These are phyloP conservation scores for Ceratocystis cacaofunesta DNA, from an alignment of 2,329 filamentous ascomycete genomes.

Conservation along the genomic window DNA sequence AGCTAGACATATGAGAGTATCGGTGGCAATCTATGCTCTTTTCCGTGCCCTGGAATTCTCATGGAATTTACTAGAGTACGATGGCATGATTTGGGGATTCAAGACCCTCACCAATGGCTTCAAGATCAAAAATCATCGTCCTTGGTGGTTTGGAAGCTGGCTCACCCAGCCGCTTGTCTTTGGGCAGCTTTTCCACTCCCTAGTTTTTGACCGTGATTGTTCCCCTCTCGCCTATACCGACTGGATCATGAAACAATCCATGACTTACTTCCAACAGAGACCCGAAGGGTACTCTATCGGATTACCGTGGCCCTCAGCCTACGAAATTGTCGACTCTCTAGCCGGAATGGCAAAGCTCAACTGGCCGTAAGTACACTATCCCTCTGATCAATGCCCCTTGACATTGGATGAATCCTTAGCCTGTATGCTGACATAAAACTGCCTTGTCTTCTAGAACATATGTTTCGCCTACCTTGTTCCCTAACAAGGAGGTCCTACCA, in stretches of 20 bases:
- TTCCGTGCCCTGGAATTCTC: constrained; percentile 73
- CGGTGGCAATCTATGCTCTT: constrained; percentile 65
- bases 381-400: not conserved
- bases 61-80: constrained; percentile 70
- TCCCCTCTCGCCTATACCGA: constrained; percentile 40
- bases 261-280: constrained; percentile 60
- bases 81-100: constrained; percentile 50
- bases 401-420: constrained; percentile 17
- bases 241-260: constrained; percentile 54
- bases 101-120: constrained; percentile 23
- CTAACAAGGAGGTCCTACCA: constrained; percentile 51
- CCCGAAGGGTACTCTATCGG: constrained; percentile 52
- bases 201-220: constrained; percentile 62
- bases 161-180: constrained; percentile 61
- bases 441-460: constrained; percentile 41
- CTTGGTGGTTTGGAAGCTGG: constrained; percentile 79
- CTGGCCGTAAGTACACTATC: constrained; percentile 57
- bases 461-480: constrained; percentile 75
- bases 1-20: constrained; percentile 50
- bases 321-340: constrained; percentile 66
- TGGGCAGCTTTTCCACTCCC: constrained; percentile 62
- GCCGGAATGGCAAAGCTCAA: constrained; percentile 65
- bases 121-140: constrained; percentile 45
- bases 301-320: constrained; percentile 58
- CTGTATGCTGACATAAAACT: constrained; percentile 4